Evolutionary conservation across 2,329 filamentous ascomycete species (phyloP).

Genomic region (Phyllosticta paracitricarpa): DNA sequence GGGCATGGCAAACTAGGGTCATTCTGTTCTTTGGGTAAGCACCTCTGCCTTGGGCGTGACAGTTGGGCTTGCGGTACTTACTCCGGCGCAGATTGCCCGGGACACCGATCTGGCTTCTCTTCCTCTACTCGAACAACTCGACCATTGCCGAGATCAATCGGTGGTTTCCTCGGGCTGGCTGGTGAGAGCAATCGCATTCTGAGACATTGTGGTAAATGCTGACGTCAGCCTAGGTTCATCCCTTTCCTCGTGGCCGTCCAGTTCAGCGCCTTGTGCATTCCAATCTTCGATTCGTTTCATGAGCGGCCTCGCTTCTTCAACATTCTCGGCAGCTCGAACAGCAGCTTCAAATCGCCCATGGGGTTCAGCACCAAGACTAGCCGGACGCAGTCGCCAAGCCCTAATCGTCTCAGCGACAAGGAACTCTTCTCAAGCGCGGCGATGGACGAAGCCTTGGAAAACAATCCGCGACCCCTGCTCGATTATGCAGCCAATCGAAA

Average conservation of each 20-base stretch:
- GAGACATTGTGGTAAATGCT: background rate
- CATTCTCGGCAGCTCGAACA: background rate
- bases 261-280: slow-evolving; percentile 53
- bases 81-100: slow-evolving; percentile 44
- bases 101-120: slow-evolving; percentile 55
- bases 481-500: slow-evolving; percentile 56
- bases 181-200: slow-evolving; percentile 34
- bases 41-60: background rate
- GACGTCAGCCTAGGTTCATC: slow-evolving; percentile 28
- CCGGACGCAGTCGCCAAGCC: background rate
- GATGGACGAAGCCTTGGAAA: slow-evolving; percentile 50
- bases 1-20: slow-evolving; percentile 53
- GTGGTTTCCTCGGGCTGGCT: slow-evolving; percentile 51
- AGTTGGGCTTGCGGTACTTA: background rate
- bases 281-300: slow-evolving; percentile 40
- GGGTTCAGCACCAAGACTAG: background rate
- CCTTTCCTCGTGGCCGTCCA: slow-evolving; percentile 54
- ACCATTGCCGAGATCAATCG: slow-evolving; percentile 43
- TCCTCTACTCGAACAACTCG: slow-evolving; percentile 45
- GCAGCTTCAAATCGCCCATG: background rate
- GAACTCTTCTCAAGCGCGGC: slow-evolving; percentile 41
- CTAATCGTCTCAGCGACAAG: background rate
- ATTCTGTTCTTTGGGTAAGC: slow-evolving; percentile 35
- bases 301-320: background rate
- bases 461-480: slow-evolving; percentile 51